Evolutionary conservation across 139 green algal species (phyloP), one percentile per base, ranked within the genome.

Genomic region (Tetraselmis striata): DNA sequence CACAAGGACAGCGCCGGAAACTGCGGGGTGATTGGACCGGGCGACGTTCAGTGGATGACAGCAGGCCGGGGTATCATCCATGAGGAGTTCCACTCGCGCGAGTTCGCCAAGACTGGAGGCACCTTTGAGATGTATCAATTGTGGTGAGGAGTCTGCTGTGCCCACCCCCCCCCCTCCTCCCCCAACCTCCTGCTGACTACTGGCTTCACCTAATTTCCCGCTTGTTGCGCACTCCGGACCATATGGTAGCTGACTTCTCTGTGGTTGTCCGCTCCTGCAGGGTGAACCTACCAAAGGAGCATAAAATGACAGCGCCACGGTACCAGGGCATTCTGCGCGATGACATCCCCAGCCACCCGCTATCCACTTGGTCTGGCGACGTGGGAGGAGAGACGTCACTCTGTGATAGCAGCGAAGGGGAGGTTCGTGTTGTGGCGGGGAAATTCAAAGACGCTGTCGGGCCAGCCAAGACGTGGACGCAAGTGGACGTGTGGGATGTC

Each of bases 1-100:
- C 86, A 90, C 77, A 59, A 88, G 77, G 86, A 90, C 77, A 84
- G 83, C 67, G 27, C 23, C 23, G 86, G 86, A 31, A 83, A 90
- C 81, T 83, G 77, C 59, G 86, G 86, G 5, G 31, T 80, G 26
- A 83, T 90, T 24, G 45, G 59, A 0, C 59, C 84, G 5, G 86
- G 85, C 1, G 85, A 84, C 79, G 82, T 87, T 74, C 86, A 90
- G 86, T 90, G 86, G 86, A 90, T 90, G 86, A 90, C 86, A 24
- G 86, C 86, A 26, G 86, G 86, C 2, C 28, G 86, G 28, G 86
- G 86, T n/a, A 90, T 90, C 29, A 67, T 90, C 18, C 85, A 89
- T 76, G 75, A 83, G 28, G 84, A 87, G 79, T 87, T 82, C 30
- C 82, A 85, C 77, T 45, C 24, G 27, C 31, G 58, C 31, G 28